Evolutionary conservation across 352 stramenopile species (phyloP), one percentile per base, ranked within the genome.

Genomic region (Pythium aquatile): DNA sequence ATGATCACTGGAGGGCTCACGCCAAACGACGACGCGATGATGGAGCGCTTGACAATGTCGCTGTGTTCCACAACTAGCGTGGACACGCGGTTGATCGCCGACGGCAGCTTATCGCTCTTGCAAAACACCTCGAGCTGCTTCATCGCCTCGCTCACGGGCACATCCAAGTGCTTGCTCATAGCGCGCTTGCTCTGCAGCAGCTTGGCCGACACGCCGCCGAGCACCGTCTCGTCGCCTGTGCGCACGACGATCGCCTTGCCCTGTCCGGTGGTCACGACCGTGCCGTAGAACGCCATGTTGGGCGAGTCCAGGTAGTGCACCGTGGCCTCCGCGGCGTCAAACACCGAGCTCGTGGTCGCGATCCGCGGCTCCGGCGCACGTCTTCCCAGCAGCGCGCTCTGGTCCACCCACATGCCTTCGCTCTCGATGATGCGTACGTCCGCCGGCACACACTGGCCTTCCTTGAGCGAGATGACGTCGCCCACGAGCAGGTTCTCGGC

Each of bases 211-310:
- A 86, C 79, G 26, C 63, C 63, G 2, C 78, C 78, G 1, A 86
- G 58, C 17, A 86, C 71, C 0, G 75, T 84, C 57, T 82, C 69
- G 39, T 77, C 63, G 7, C 78, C 73, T 1, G 69, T 86, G 26
- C 78, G 78, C 14, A 83, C 61, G 20, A 84, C 78, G 29, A 86
- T 79, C 13, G 75, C 78, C 51, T 82, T 83, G 58, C 73, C 73
- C 20, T 73, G 65, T 1, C 78, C 78, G 37, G 58, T 61, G 1
- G 68, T 75, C 39, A 86, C 61, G 1, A 70, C 73, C 9, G 75
- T 83, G 49, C 78, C 75, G 58, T 86, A 86, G 49, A 86, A 76
- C n/a, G 69, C 73, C 51, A 86, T 74, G 56, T 83, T 86, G 29
- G 61, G 51, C 29, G 78, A 78, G 51, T 83, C 75, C 52, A 86